A percentile compares a stretch with the other conserved stretches of the same genome.
phyloP scores from a whole-genome alignment of 306 rosid species.

The Medicago lupulina region DNA sequence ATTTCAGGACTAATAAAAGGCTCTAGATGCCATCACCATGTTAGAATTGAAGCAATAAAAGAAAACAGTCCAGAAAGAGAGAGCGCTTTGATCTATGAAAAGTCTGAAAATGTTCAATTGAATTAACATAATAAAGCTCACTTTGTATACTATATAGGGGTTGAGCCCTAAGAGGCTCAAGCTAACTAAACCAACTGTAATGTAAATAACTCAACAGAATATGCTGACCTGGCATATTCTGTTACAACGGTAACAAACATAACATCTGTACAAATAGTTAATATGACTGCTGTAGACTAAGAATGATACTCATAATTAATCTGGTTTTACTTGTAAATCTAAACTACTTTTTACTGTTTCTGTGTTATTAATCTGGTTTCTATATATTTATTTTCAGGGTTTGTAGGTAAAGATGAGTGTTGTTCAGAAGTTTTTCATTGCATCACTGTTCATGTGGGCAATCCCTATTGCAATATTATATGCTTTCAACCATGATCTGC shows the following conservation, averaged over 20 bases:
- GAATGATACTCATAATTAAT: conserved; percentile 2
- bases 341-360: neutral
- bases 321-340: conserved; percentile 1
- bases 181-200: neutral
- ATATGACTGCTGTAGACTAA: neutral
- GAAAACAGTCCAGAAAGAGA: neutral
- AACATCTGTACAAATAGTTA: neutral
- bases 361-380: neutral
- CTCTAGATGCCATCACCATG: neutral
- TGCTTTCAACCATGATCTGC: conserved; percentile 70
- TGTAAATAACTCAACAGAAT: neutral
- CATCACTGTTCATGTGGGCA: conserved; percentile 65
- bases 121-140: neutral
- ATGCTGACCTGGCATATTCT: neutral
- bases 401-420: conserved; percentile 62
- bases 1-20: neutral
- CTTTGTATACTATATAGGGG: conserved; percentile 2
- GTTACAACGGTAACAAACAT: neutral
- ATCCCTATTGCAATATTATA: conserved; percentile 73
- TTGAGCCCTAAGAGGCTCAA: neutral
- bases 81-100: neutral
- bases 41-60: neutral
- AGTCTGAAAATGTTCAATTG: conserved; percentile 3
- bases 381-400: conserved; percentile 30
- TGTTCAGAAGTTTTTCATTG: conserved; percentile 66